phyloP scores from a whole-genome alignment of 768 basidiomycete genomes.

The Collybia mongolica region DNA sequence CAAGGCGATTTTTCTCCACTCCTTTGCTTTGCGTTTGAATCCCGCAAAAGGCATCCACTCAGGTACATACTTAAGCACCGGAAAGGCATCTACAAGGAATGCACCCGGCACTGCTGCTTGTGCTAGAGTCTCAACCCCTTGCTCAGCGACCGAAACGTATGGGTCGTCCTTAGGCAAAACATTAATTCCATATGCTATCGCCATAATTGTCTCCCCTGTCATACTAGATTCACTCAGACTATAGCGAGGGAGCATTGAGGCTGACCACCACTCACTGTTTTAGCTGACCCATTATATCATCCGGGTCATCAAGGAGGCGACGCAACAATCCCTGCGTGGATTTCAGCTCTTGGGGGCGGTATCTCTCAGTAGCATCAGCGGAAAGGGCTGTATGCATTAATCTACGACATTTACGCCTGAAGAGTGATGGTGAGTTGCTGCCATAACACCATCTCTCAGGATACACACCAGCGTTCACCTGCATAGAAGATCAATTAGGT shows the following conservation, averaged over 20 bases:
- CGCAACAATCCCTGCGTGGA: conserved; percentile 26
- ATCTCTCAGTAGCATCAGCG: conserved; percentile 19
- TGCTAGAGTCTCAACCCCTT: conserved; percentile 23
- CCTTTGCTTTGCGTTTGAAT: conserved; percentile 14
- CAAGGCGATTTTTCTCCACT: conserved; percentile 8
- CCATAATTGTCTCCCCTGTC: conserved; percentile 25
- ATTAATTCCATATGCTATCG: conserved; percentile 33
- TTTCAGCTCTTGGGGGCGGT: conserved; percentile 21
- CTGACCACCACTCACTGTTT: conserved; percentile 24
- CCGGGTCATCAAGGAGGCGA: conserved; percentile 26
- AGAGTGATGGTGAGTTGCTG: conserved; percentile 8
- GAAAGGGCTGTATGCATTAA: conserved; percentile 30
- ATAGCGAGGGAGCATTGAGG: too few relatives aligned
- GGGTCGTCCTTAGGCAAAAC: conserved; percentile 28
- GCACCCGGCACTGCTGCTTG: conserved; percentile 21
- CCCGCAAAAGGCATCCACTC: conserved; percentile 16
- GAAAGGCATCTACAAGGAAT: conserved; percentile 11
- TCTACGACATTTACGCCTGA: conserved; percentile 31
- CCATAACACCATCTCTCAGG: too few relatives aligned
- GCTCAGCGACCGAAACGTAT: conserved; percentile 28
- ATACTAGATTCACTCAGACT: conserved; percentile 1
- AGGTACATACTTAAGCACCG: conserved; percentile 13
- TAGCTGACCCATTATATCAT: conserved; percentile 24
- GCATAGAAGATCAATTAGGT: not conserved
- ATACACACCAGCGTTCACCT: conserved; percentile 10